Conservation (phyloP, 345 rosid species). For the Euphorbia peplus region DNA sequence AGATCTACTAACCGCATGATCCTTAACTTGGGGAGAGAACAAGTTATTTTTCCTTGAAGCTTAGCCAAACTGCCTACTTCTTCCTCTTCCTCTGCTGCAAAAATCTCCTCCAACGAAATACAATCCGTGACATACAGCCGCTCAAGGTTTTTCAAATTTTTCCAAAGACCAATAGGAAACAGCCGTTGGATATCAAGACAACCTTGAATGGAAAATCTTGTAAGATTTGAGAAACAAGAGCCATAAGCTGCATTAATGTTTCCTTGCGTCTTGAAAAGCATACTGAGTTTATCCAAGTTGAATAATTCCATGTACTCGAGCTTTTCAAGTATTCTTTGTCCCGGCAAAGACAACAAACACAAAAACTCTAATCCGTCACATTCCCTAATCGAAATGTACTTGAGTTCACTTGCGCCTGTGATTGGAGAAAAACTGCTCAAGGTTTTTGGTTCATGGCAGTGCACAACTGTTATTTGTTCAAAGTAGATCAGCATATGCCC, state of each 20-base stretch:
- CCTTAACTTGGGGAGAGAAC: no score
- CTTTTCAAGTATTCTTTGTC: not conserved
- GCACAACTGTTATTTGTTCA: not conserved
- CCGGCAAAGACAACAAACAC: not conserved
- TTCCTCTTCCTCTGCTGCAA: not conserved
- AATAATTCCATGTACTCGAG: not conserved
- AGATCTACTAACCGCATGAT: no score
- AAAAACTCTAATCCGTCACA: not conserved
- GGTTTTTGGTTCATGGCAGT: not conserved
- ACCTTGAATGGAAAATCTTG: not conserved
- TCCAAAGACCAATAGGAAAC: not conserved
- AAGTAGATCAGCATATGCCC: not conserved
- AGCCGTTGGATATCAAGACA: not conserved
- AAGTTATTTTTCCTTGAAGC: no score
- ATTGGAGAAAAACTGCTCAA: not conserved
- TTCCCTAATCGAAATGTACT: not conserved
- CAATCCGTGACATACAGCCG: not conserved
- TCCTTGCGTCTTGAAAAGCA: not conserved
- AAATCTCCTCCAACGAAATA: not conserved
- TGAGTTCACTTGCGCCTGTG: not conserved
- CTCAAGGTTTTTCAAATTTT: not conserved
- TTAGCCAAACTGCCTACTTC: not conserved
- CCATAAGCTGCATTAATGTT: not conserved
- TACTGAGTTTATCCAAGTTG: not conserved
- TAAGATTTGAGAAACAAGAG: not conserved